Base-by-base conservation (phyloP, 2,329 filamentous ascomycete genomes). In the Phialocephala sp. region DNA sequence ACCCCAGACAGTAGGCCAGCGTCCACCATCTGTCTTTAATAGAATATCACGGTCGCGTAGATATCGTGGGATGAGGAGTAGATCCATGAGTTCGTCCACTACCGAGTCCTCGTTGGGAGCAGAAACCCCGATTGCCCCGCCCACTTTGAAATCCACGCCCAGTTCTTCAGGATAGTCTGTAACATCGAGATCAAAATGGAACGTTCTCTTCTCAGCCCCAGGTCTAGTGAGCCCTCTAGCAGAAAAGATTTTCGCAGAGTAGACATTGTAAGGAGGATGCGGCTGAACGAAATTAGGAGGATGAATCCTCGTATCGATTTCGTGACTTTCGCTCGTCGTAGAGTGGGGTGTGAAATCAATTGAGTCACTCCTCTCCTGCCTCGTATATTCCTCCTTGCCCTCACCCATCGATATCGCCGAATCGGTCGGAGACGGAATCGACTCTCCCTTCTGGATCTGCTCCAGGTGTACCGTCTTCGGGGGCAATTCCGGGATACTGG, bases 1-100 rank as follows among this genome's bases (percentile, higher is more conserved):
- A 50, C 94, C 95, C 95, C 95, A 99, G 59, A 99, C 96, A 0
- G 95, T 99, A 4, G 95, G 95, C 94, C 94, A 99, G 59, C 95
- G 87, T 39, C 94, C 94, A 67, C 84, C 87, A 41, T 85, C 87
- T 0, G 95, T 98, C 77, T 89, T 89, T 72, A 98, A 80, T 20
- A 91, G 82, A 20, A 97, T 85, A 15, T 91, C 90, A 82, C 92
- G 95, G 80, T 97, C 91, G 36, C 95, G 90, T 66, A 95, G 84
- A 75, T 90, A 92, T 43, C 88, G 90, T 3, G 94, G 94, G 24
- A 98, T 85, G 72, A 91, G 85, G 20, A 99, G 87, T 27, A 90
- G 82, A 74, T 97, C 89, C 71, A 99, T 87, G 45, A 98, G 82
- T 68, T 95, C 90, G 18, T 97, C 91, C 0, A 99, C 94, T 5